Evolutionary conservation across 441 rosid genomes (phyloP), one percentile per base, ranked within the genome.

Genomic region (Aquilaria agallochum): DNA sequence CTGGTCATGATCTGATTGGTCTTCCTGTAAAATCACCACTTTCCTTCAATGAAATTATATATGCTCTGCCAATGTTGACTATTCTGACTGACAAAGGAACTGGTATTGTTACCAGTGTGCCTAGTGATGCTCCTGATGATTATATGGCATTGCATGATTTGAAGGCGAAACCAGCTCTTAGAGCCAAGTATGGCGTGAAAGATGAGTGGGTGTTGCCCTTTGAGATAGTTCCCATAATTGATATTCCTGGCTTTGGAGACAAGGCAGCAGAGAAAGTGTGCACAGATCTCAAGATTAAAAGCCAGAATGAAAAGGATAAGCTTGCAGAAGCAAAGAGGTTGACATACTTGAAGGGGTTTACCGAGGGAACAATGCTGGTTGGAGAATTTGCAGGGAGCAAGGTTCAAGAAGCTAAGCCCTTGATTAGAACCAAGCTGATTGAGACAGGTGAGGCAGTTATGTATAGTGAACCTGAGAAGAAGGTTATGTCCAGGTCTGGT

Each of bases 51-150:
- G 71, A 94, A 67, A 77, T 83, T 71, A 94, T 94, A 48, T 79
- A 90, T 73, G 93, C 93, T 71, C 86, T 94, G 68, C 98, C 97
- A 10, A 90, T 94, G 97, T 63, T 89, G 75, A 89, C 89, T 30
- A 88, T 94, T 76, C 82, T 90, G 49, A 89, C 86, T 11, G 96
- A 90, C 74, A 90, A 94, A 78, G 97, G 96, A 66, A 94, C 95
- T 0, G 97, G 98, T 57, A 89, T 94, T 4, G 95, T 94, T 58
- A 90, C 97, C 51, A 81, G 97, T 66, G 98, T 93, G n/a, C 97
- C 98, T 71, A 93, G 97, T 65, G 98, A 93, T 79, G 83, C 97
- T 50, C 98, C 97, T 33, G 97, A 93, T 68, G 96, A 90, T 75
- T 85, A 81, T 73, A 90, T 90, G 85, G 84, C 92, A 7, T 56